Conservation (phyloP, 805 yeast genomes). For the Suhomyces sp. region DNA sequence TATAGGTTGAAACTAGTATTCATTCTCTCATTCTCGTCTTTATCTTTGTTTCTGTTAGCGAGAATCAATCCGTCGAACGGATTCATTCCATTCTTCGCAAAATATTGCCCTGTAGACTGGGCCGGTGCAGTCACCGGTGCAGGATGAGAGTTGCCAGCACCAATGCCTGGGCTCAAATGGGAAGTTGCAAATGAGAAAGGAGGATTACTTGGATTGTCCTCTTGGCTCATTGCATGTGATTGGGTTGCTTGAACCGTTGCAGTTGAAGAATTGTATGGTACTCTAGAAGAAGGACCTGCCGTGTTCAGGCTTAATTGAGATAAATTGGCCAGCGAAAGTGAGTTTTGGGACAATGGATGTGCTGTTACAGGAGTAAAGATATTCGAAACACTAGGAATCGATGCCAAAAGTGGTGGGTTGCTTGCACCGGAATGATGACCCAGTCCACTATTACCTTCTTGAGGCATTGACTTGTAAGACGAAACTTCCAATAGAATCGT, state of each 20-base stretch:
- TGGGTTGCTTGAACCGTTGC: not conserved
- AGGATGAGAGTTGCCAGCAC: not conserved
- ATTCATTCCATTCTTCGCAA: conserved; percentile 34
- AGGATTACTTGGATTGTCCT: conserved; percentile 10
- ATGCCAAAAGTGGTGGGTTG: conserved; percentile 23
- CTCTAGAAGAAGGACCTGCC: not conserved
- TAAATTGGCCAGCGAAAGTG: conserved; percentile 15
- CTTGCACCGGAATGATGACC: conserved; percentile 1
- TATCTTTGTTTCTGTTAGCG: conserved; percentile 16
- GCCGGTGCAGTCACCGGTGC: conserved; percentile 25
- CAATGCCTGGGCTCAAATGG: conserved; percentile 13
- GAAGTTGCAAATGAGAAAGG: conserved; percentile 5
- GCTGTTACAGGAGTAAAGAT: conserved; percentile 30
- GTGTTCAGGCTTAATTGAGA: conserved; percentile 7
- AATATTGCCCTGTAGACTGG: conserved; percentile 31
- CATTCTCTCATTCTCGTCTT: not conserved
- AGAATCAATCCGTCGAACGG: conserved; percentile 39
- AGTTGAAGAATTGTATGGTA: not conserved
- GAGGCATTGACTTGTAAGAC: conserved; percentile 29
- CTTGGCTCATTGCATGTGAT: not conserved
- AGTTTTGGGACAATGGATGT: conserved; percentile 18
- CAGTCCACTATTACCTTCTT: conserved; percentile 13
- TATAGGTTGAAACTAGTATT: conserved; percentile 5
- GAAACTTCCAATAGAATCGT: conserved; percentile 73
- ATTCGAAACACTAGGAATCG: conserved; percentile 32